A percentile compares a stretch with the other conserved stretches of the same genome.
These are phyloP conservation scores for Echium plantagineum DNA, from an alignment of 257 asterid genomes.

Conservation along the genomic window DNA sequence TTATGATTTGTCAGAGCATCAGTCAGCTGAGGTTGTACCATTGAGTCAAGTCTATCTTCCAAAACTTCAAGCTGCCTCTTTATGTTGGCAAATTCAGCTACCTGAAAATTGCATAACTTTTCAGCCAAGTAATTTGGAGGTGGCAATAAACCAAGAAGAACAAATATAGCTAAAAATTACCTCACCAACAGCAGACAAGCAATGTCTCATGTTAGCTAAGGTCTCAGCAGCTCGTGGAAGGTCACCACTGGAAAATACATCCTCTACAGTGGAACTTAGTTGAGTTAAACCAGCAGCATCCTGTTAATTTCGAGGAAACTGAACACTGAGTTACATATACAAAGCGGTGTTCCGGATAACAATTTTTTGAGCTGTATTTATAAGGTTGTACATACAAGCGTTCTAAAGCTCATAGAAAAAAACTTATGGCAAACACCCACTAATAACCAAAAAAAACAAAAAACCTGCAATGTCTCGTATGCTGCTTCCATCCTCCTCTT, in stretches of 20 bases:
- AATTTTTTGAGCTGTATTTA: neutral
- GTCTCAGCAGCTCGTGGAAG: conserved; percentile 98
- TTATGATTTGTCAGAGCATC: conserved; percentile 81
- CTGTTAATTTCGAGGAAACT: conserved; percentile 28
- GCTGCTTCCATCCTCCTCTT: conserved; percentile 99
- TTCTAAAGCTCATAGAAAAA: neutral
- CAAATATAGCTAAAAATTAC: conserved; percentile 21
- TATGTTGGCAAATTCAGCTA: conserved; percentile 97
- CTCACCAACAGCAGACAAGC: conserved; percentile 98
- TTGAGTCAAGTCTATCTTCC: conserved; percentile 92
- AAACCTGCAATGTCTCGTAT: conserved; percentile 86
- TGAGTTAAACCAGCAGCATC: conserved; percentile 98
- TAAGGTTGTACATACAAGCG: neutral
- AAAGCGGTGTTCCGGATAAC: neutral
- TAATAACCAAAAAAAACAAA: neutral
- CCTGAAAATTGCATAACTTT: conserved; percentile 36
- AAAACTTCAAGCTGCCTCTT: conserved; percentile 96
- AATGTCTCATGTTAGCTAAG: conserved; percentile 92
- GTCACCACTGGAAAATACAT: conserved; percentile 95
- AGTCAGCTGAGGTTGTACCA: conserved; percentile 92
- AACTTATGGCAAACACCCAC: neutral
- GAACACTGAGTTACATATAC: conserved; percentile 1
- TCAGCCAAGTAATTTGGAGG: neutral
- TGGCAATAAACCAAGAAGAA: neutral
- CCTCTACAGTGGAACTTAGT: conserved; percentile 94